Base-by-base conservation (phyloP, 371 early-diverging fungal genomes). In the Lichtheimia ramosa region DNA sequence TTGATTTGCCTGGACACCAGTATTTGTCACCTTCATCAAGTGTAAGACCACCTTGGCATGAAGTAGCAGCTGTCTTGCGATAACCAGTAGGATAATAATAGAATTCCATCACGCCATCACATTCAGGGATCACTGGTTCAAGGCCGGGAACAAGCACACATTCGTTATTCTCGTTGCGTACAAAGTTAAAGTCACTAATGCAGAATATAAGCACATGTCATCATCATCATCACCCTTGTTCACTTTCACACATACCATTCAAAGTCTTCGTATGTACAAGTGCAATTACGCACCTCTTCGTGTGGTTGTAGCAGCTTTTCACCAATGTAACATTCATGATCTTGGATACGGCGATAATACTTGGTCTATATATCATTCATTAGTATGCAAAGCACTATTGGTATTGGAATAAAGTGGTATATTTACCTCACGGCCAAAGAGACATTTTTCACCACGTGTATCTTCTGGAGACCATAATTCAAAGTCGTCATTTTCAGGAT, bases 221-320 rank as follows among this genome's bases (percentile, higher is more conserved):
- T 20, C 10, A 48, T 42, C 10, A 46, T 10, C 20, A 42, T 16
- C 1, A 34, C 52, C 13, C 20, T 20, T 12, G 4, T 16, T 52
- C 12, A n/a, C 14, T 41, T 10, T 7, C 12, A 3, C 24, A 48
- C 63, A 66, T 72, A 77, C 81, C 93, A 97, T 75, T 97, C 97
- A 74, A 84, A 97, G 69, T 97, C 98, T 41, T 70, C 76, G 43
- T 64, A 74, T 0, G 89, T 83, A 69, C 98, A 97, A 12, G 79
- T 68, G 68, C 98, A 97, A 23, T 81, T 79, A 14, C 71, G 77
- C 2, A 81, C 70, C 5, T 79, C 74, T 49, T 69, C 67, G 39
- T 81, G 81, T 2, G 89, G 85, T 28, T 88, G 81, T n/a, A 78
- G 69, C 48, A 88, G 79, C 61, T 87, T 85, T 46, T 88, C 81